Conservation (phyloP, 2,329 filamentous ascomycete species). For the Mariannaea elegans region DNA sequence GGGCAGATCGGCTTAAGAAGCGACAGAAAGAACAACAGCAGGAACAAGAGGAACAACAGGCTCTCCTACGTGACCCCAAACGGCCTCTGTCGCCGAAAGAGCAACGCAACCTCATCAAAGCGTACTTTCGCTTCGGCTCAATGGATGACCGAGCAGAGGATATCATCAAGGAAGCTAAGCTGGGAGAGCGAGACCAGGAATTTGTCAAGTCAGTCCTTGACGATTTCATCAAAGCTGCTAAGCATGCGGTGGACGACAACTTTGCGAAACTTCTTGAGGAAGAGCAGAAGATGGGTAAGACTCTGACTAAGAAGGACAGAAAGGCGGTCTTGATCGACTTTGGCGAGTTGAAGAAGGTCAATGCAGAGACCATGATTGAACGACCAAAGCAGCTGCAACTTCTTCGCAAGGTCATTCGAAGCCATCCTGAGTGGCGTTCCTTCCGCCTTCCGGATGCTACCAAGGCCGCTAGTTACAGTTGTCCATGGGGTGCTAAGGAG, state of each 20-base stretch:
- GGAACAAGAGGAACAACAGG: slow-evolving; percentile 73
- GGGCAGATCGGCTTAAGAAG: slow-evolving; percentile 74
- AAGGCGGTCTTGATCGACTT: slow-evolving; percentile 98
- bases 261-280: slow-evolving; percentile 79
- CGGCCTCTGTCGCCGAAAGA: slow-evolving; percentile 94
- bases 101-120: slow-evolving; percentile 87
- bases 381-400: slow-evolving; percentile 89
- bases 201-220: slow-evolving; percentile 79
- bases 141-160: slow-evolving; percentile 90
- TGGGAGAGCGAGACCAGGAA: slow-evolving; percentile 83
- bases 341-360: slow-evolving; percentile 90
- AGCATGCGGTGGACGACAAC: slow-evolving; percentile 70
- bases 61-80: slow-evolving; percentile 81
- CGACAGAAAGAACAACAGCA: slow-evolving; percentile 72
- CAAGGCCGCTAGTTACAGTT: slow-evolving; percentile 91
- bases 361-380: slow-evolving; percentile 94
- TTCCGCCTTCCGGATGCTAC: slow-evolving; percentile 92
- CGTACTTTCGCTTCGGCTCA: slow-evolving; percentile 89
- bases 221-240: slow-evolving; percentile 71
- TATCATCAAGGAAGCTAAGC: slow-evolving; percentile 84
- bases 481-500: slow-evolving; percentile 90
- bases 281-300: slow-evolving; percentile 83
- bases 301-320: slow-evolving; percentile 93
- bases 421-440: slow-evolving; percentile 73
- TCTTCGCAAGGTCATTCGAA: slow-evolving; percentile 76